Evolutionary conservation across 495 filamentous ascomycete species (phyloP).

Genomic region (Trichoderma reesei): DNA sequence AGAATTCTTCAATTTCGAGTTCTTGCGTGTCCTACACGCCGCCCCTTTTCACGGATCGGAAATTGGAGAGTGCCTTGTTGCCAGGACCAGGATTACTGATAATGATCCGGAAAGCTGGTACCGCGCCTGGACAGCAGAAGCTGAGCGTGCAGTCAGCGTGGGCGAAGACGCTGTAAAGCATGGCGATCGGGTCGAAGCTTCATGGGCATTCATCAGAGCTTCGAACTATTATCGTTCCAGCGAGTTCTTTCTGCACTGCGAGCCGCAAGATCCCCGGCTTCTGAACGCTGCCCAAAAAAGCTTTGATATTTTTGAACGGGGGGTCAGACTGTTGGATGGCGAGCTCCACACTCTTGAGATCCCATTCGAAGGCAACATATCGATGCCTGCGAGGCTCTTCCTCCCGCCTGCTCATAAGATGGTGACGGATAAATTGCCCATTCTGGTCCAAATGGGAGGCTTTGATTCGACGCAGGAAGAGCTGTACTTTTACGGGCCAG

Average conservation of each 20-base stretch:
- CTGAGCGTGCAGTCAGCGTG: conserved; percentile 22
- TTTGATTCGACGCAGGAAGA: conserved; percentile 40
- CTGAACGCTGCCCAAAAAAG: conserved; percentile 15
- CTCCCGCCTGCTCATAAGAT: conserved; percentile 20
- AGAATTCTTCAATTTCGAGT: conserved; percentile 40
- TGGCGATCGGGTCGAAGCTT: conserved; percentile 22
- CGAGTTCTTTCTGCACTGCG: conserved; percentile 24
- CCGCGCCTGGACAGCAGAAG: conserved; percentile 21
- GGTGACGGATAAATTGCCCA: conserved; percentile 25
- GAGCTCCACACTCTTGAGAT: conserved; percentile 23
- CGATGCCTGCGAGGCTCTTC: conserved; percentile 34
- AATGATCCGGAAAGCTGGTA: conserved; percentile 35
- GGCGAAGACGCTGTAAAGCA: conserved; percentile 20
- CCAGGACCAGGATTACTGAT: conserved; percentile 26
- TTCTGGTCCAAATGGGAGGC: conserved; percentile 33
- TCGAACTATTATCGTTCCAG: conserved; percentile 34
- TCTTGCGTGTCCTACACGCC: conserved; percentile 31
- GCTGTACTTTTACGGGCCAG: conserved; percentile 26
- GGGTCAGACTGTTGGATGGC: conserved; percentile 16
- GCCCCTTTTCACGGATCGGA: conserved; percentile 30
- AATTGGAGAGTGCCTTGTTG: conserved; percentile 32
- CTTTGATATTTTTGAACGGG: conserved; percentile 19
- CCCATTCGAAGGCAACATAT: conserved; percentile 25
- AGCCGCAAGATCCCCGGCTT: conserved; percentile 15
- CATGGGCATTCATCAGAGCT: conserved; percentile 26